Evolutionary conservation across 441 rosid species (phyloP), one percentile per base, ranked within the genome.

Genomic region (Metrosideros polymorpha): DNA sequence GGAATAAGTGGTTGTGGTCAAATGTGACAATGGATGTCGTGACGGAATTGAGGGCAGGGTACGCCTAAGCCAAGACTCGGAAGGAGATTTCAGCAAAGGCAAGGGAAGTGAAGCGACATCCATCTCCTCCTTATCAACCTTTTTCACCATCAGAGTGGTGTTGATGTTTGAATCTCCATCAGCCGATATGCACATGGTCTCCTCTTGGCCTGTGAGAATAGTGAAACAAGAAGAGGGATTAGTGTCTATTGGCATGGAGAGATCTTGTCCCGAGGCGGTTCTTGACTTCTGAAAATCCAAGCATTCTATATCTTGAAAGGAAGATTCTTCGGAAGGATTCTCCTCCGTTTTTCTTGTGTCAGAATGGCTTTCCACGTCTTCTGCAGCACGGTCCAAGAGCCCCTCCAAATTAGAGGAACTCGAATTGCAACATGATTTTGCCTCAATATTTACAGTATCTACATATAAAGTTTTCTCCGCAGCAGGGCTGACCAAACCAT

Each of bases 21-120:
- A 88, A 71, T 89, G 91, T 12, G 92, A 89, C 83, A 91, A 87
- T 43, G 91, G 86, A 75, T 85, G 93, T 56, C 88, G 91, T 6
- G 95, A 86, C 1, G 92, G 79, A 84, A 90, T 87, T 49, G 97
- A 90, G 88, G 98, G 98, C 88, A 95, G 89, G 51, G 97, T 91
- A 83, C 96, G 95, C 89, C 93, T 89, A 55, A 97, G 98, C 99
- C 99, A 97, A 42, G 99, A 97, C 82, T 96, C 97, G 4, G 99
- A 94, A 10, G 99, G 99, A 86, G 92, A 94, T 87, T 93, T 95
- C 9, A 96, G 98, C 14, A 92, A 88, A 7, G 95, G 94, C 86
- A 95, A 98, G 29, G 94, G 92, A 90, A 92, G 92, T 79, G 88
- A 90, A 86, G 92, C 82, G 54, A 51, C 87, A 89, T 66, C 86